Evolutionary conservation across 2,329 filamentous ascomycete species (phyloP).

Genomic region (Talaromyces rugulosus): DNA sequence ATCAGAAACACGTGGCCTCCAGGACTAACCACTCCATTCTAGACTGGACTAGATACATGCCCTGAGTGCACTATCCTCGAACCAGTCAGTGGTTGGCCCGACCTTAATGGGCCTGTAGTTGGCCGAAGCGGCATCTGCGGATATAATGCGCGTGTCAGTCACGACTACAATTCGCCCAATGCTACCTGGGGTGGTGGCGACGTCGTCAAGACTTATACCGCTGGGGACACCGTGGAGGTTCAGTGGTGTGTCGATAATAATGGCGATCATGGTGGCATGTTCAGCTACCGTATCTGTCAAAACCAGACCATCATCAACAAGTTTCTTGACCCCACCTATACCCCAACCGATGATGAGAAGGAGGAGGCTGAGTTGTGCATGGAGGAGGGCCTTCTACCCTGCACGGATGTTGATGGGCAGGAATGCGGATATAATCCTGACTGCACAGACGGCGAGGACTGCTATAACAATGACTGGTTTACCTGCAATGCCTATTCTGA

Average conservation of each 20-base stretch:
- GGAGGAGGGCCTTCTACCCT: conserved; percentile 44
- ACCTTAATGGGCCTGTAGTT: conserved; percentile 43
- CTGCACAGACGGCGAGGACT: conserved; percentile 41
- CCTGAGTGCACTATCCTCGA: conserved; percentile 55
- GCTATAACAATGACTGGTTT: conserved; percentile 53
- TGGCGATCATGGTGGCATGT: conserved; percentile 56
- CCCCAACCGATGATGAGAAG: conserved; percentile 51
- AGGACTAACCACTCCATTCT: not conserved
- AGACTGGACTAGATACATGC: conserved; percentile 49
- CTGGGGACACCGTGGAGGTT: conserved; percentile 47
- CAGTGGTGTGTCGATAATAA: conserved; percentile 56
- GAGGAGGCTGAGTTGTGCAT: conserved; percentile 53
- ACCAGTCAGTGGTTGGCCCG: conserved; percentile 49
- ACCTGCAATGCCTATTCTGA: conserved; percentile 36
- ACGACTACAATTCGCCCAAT: conserved; percentile 51
- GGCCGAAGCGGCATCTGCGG: conserved; percentile 50
- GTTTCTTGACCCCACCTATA: conserved; percentile 45
- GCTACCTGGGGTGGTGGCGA: conserved; percentile 40
- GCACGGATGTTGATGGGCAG: conserved; percentile 50
- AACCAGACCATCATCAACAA: conserved; percentile 50
- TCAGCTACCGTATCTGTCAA: conserved; percentile 52
- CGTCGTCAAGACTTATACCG: conserved; percentile 42
- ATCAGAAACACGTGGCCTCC: not conserved
- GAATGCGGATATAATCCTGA: conserved; percentile 48
- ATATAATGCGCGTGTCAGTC: conserved; percentile 50